Conservation (phyloP, 345 rosid species). For the Tarenaya hassleriana region DNA sequence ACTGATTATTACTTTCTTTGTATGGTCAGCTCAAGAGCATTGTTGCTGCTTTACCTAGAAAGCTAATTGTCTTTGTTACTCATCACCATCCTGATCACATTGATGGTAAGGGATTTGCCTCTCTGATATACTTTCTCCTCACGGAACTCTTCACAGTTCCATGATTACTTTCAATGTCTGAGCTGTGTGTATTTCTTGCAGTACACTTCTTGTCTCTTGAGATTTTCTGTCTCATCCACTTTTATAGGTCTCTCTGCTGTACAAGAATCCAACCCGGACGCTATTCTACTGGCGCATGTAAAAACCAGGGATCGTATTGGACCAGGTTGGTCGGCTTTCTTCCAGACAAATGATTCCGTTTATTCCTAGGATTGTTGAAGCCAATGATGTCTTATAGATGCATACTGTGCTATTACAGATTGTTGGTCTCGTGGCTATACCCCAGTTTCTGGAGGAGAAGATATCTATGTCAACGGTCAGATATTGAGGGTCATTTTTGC, state of each 20-base stretch:
- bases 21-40: slow-evolving; percentile 58
- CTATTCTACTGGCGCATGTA: slow-evolving; percentile 60
- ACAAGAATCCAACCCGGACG: slow-evolving; percentile 66
- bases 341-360: not conserved
- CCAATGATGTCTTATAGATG: slow-evolving; percentile 12
- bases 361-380: too few species aligned
- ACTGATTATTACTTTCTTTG: slow-evolving; percentile 15
- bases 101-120: slow-evolving; percentile 45
- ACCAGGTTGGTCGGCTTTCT: slow-evolving; percentile 37
- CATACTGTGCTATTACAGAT: slow-evolving; percentile 31
- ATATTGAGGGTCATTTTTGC: slow-evolving; percentile 54
- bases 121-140: not conserved
- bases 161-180: too few species aligned
- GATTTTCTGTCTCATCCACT: slow-evolving; percentile 20
- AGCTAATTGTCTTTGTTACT: slow-evolving; percentile 69
- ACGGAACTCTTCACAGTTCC: too few species aligned
- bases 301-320: slow-evolving; percentile 62
- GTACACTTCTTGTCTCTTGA: not conserved
- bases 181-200: too few species aligned
- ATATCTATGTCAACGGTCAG: slow-evolving; percentile 71
- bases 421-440: slow-evolving; percentile 65
- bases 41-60: slow-evolving; percentile 60
- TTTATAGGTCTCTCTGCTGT: slow-evolving; percentile 76
- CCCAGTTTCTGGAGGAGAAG: slow-evolving; percentile 70
- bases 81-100: slow-evolving; percentile 87